These are phyloP conservation scores for Suillus discolor DNA, from an alignment of 768 basidiomycete species.

Conservation along the genomic window DNA sequence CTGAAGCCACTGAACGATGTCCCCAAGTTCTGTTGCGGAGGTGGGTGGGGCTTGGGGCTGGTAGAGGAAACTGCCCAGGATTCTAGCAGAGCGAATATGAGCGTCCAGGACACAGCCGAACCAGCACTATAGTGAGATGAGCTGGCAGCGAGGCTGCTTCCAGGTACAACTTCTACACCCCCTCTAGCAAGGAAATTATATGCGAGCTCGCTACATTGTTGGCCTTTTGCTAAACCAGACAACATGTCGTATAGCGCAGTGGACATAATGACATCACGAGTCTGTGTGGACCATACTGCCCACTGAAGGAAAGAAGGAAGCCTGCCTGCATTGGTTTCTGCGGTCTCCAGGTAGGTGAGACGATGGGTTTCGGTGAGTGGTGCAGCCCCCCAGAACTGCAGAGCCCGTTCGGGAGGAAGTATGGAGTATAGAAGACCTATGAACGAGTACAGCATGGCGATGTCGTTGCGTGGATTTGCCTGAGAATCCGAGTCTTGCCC, in stretches of 20 bases:
- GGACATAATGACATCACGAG: conserved; percentile 70
- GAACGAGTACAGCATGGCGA: conserved; percentile 81
- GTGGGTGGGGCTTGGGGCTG: conserved; percentile 45
- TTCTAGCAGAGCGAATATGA: conserved; percentile 74
- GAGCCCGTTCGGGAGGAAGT: conserved; percentile 71
- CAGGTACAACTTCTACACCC: conserved; percentile 68
- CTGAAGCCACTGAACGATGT: conserved; percentile 33
- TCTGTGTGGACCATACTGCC: conserved; percentile 86
- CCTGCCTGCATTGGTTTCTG: conserved; percentile 64
- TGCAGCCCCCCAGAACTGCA: conserved; percentile 85
- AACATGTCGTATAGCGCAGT: conserved; percentile 90
- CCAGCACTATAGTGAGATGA: conserved; percentile 49
- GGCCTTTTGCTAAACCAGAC: conserved; percentile 78
- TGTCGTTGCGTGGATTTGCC: conserved; percentile 71
- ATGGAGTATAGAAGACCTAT: conserved; percentile 79
- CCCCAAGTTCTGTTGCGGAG: conserved; percentile 43
- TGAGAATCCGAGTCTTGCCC: conserved; percentile 45
- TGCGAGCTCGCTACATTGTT: conserved; percentile 81
- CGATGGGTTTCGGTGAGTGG: conserved; percentile 43
- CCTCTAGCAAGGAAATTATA: conserved; percentile 88
- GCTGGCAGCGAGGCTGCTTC: conserved; percentile 49
- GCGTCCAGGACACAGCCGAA: conserved; percentile 74
- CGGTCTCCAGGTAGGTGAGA: conserved; percentile 55
- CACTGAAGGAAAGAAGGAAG: conserved; percentile 83
- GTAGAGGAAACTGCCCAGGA: conserved; percentile 67